A percentile compares a stretch with the other conserved stretches of the same genome.
These are phyloP conservation scores for Fusarium pilosicola DNA, from an alignment of 2,329 filamentous ascomycete genomes.

Conservation along the genomic window DNA sequence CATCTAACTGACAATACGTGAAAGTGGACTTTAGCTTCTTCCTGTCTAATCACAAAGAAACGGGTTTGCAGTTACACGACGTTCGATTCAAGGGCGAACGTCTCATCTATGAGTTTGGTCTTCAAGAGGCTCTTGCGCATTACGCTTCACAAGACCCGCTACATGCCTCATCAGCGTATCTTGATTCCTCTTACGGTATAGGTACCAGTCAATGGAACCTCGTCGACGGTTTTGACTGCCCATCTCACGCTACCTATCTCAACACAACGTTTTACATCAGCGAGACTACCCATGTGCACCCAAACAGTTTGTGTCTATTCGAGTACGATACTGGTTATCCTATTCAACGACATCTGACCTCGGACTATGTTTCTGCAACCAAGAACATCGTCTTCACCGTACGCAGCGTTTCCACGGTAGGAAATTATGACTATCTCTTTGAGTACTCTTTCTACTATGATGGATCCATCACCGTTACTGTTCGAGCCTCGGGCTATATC, in stretches of 20 bases:
- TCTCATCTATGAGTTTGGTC: conserved; percentile 64
- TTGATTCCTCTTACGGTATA: conserved; percentile 61
- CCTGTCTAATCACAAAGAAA: conserved; percentile 59
- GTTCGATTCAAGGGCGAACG: conserved; percentile 64
- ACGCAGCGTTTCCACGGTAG: conserved; percentile 60
- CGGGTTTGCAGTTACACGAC: conserved; percentile 61
- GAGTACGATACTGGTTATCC: conserved; percentile 61
- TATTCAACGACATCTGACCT: conserved; percentile 59
- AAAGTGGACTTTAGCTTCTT: conserved; percentile 57
- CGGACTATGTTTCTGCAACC: conserved; percentile 54
- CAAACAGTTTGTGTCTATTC: conserved; percentile 65
- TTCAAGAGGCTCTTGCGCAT: conserved; percentile 65
- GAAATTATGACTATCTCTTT: conserved; percentile 66
- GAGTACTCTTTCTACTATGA: conserved; percentile 62
- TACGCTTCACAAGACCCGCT: conserved; percentile 61
- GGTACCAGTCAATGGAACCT: conserved; percentile 57
- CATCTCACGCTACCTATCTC: conserved; percentile 60
- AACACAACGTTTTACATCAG: conserved; percentile 57
- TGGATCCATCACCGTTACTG: conserved; percentile 61
- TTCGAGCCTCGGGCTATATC: conserved; percentile 65
- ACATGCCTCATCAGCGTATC: conserved; percentile 56
- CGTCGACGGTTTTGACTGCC: conserved; percentile 63
- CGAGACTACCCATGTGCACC: conserved; percentile 56
- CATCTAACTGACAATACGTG: conserved; percentile 40
- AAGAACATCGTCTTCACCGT: conserved; percentile 60